These are phyloP conservation scores for Leccinum subgranulosum DNA, from an alignment of 768 basidiomycete genomes.

Conservation along the genomic window DNA sequence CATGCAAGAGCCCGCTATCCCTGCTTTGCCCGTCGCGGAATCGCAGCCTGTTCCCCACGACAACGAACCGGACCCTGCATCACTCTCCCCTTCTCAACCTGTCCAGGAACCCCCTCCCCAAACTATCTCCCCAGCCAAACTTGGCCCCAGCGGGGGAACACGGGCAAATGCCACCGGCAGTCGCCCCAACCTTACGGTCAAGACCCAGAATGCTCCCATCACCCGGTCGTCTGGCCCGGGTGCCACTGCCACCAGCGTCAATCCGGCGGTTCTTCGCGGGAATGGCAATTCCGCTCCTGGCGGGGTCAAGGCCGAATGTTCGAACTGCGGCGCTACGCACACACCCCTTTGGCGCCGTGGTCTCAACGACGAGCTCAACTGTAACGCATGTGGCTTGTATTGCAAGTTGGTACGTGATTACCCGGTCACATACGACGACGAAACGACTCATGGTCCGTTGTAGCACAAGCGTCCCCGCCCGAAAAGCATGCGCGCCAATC, in stretches of 20 bases:
- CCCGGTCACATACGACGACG: not conserved
- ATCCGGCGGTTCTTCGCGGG: too few relatives aligned
- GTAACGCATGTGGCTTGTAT: constrained; percentile 86
- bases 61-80: not conserved
- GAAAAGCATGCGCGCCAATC: too few relatives aligned
- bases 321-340: too few relatives aligned
- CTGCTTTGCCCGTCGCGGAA: constrained; percentile 12
- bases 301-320: too few relatives aligned
- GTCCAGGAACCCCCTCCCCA: constrained; percentile 44
- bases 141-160: too few relatives aligned
- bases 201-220: constrained; percentile 20
- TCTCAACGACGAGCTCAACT: constrained; percentile 84
- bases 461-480: too few relatives aligned
- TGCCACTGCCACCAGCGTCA: constrained; percentile 47
- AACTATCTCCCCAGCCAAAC: constrained; percentile 46
- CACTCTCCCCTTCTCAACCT: constrained; percentile 34
- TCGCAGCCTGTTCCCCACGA: constrained; percentile 1
- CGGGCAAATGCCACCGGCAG: too few relatives aligned
- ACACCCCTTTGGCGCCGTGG: constrained; percentile 63
- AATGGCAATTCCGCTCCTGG: too few relatives aligned
- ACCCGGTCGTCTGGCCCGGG: constrained; percentile 58
- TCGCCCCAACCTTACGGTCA: too few relatives aligned
- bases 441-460: not conserved
- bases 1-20: constrained; percentile 26
- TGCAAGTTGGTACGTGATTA: constrained; percentile 67